Base-by-base conservation (phyloP, 352 stramenopile species). In the Phytophthora tubulina region DNA sequence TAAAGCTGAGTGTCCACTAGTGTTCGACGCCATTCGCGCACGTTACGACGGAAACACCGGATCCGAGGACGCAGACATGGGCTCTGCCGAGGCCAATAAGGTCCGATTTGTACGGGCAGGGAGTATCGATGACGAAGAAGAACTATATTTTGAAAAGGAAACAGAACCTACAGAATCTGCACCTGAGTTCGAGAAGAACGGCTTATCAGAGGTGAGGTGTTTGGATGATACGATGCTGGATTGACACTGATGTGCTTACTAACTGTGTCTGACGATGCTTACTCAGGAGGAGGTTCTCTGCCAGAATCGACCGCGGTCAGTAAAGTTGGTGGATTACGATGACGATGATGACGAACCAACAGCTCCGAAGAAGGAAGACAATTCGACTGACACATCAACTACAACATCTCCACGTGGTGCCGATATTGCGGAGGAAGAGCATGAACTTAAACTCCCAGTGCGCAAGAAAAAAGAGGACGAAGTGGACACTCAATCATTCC, bases 101-200 rank as follows among this genome's bases (percentile, higher is more conserved):
- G 68, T 85, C 11, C 80, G 77, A 33, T 92, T 91, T 76, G 80
- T 92, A 39, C 77, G 88, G 41, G 60, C 81, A 48, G 73, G 67
- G 21, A 76, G 70, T 30, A 79, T 92, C 58, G 86, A 94, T 42
- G 85, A 90, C 15, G 86, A 94, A 63, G 88, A 95, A 53, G 80
- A 91, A 49, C 72, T 88, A 62, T 95, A 95, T 69, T 95, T 80
- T 75, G 88, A 94, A 58, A 91, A 90, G 45, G 85, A 95, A 17
- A 80, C 86, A 52, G 76, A 89, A 27, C 70, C 75, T 17, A 53
- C 70, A 6, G 75, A 82, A 55, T 48, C 63, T 49, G 73, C 82
- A 3, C 72, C 80, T 42, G 65, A 63, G 41, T 62, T 79, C 33
- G 72, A 63, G 39, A 93, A 81, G 69, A 82, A 70, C 15, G 66